Conservation (phyloP, 2,329 filamentous ascomycete genomes). For the Cladophialophora exuberans region DNA sequence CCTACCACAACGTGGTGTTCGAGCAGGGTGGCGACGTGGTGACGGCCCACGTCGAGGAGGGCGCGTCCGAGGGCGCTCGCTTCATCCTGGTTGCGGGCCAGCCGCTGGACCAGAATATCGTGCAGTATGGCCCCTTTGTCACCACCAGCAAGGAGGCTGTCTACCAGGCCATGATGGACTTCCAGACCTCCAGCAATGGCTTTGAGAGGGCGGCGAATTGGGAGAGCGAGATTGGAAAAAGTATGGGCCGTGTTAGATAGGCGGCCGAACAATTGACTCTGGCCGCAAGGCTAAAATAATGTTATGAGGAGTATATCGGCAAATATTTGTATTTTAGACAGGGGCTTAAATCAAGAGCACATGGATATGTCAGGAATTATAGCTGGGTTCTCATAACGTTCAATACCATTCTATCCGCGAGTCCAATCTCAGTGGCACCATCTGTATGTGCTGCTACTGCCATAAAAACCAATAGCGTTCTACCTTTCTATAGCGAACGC, state of each 20-base stretch:
- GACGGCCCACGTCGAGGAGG: conserved; percentile 68
- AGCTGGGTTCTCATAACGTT: too few species aligned
- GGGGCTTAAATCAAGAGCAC: too few species aligned
- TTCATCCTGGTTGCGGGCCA: conserved; percentile 74
- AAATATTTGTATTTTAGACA: too few species aligned
- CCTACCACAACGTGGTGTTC: conserved; percentile 90
- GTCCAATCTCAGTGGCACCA: too few species aligned
- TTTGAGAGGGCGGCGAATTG: conserved; percentile 80
- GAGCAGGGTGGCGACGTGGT: conserved; percentile 77
- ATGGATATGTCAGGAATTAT: too few species aligned
- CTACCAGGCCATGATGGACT: conserved; percentile 76
- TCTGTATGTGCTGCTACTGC: too few species aligned
- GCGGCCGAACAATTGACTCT: too few species aligned
- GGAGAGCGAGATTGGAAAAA: conserved; percentile 85
- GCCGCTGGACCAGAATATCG: conserved; percentile 76
- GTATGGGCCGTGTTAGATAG: conserved; percentile 52
- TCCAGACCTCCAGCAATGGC: conserved; percentile 71
- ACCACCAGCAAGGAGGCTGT: conserved; percentile 72
- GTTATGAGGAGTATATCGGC: too few species aligned
- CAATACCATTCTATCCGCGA: too few species aligned
- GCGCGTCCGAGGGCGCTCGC: conserved; percentile 58
- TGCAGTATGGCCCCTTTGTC: conserved; percentile 88
- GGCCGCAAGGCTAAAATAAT: too few species aligned
- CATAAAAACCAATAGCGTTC: too few species aligned
- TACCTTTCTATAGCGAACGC: too few species aligned